Percentiles rank a stretch among this genome's conserved stretches.
These are phyloP conservation scores for Candida stauntonica DNA, from an alignment of 805 yeast species.

Conservation along the genomic window DNA sequence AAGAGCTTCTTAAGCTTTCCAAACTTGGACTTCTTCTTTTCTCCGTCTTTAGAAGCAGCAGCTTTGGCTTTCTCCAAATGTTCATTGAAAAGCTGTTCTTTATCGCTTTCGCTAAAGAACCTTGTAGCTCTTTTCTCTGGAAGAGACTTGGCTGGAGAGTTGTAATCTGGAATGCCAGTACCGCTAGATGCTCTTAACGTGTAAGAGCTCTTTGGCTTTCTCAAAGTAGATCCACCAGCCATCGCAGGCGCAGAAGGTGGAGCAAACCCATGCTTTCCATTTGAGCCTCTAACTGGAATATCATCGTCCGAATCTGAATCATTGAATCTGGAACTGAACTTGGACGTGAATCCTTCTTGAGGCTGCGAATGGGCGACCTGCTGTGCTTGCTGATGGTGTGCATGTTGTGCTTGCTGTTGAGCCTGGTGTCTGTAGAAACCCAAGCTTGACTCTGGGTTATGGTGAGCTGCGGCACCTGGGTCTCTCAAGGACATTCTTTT, in stretches of 20 bases:
- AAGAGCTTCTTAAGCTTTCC: slow-evolving; percentile 38
- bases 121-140: slow-evolving; percentile 26
- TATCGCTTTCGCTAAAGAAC: slow-evolving; percentile 27
- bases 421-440: slow-evolving; percentile 28
- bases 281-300: slow-evolving; percentile 17
- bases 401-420: slow-evolving; percentile 12
- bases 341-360: too few species aligned
- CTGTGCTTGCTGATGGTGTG: slow-evolving; percentile 10
- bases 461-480: slow-evolving; percentile 22
- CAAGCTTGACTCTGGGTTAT: slow-evolving; percentile 22
- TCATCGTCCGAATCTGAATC: slow-evolving; percentile 64
- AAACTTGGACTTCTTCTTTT: slow-evolving; percentile 29
- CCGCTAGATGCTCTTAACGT: slow-evolving; percentile 27
- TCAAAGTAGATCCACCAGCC: slow-evolving; percentile 11
- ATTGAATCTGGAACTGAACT: slow-evolving; percentile 47
- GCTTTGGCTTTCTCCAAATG: slow-evolving; percentile 10
- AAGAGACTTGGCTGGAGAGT: slow-evolving; percentile 27
- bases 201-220: slow-evolving; percentile 24
- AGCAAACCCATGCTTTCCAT: slow-evolving; percentile 6
- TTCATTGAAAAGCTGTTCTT: slow-evolving; percentile 11
- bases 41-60: slow-evolving; percentile 7
- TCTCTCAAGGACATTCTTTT: slow-evolving; percentile 34
- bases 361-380: too few species aligned
- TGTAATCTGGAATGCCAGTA: slow-evolving; percentile 11
- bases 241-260: slow-evolving; percentile 15